Conservation (phyloP, 2,329 filamentous ascomycete genomes). For the Fusarium mangiferae region DNA sequence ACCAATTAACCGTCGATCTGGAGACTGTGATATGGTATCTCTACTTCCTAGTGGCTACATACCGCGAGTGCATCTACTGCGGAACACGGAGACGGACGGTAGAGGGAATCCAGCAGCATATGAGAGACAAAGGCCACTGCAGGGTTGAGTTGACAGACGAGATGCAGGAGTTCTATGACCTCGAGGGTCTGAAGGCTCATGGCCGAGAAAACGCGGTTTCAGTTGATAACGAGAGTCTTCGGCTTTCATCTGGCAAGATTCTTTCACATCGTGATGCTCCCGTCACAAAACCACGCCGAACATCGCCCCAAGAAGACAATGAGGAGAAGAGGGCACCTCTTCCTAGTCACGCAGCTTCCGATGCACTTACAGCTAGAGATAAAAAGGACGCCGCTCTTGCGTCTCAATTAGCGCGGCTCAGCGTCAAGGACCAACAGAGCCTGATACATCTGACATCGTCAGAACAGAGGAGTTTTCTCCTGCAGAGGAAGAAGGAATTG, state of each 20-base stretch:
- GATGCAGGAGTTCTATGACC: conserved; percentile 55
- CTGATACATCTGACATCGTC: conserved; percentile 31
- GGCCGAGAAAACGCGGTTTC: neutral
- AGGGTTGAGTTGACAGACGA: conserved; percentile 50
- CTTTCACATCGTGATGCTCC: conserved; percentile 22
- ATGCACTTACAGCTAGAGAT: conserved; percentile 11
- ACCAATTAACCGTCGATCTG: conserved; percentile 56
- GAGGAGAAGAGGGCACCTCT: neutral
- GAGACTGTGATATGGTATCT: conserved; percentile 60
- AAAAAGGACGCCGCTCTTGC: conserved; percentile 11
- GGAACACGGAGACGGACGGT: conserved; percentile 54
- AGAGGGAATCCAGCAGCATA: conserved; percentile 62
- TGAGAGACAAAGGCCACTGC: conserved; percentile 61
- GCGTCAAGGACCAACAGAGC: conserved; percentile 31
- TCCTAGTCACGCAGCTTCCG: rapidly evolving
- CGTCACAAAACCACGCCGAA: neutral
- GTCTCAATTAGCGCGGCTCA: conserved; percentile 15
- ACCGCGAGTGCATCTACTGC: conserved; percentile 63
- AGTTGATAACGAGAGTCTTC: conserved; percentile 4
- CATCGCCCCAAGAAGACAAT: neutral
- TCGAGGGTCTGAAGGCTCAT: neutral
- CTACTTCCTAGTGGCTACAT: conserved; percentile 58
- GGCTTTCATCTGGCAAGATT: conserved; percentile 34
- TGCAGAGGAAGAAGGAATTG: conserved; percentile 28
- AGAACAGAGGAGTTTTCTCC: conserved; percentile 21